Evolutionary conservation across 106 monocot genomes (phyloP).

Genomic region (Dendrobium nobile): DNA sequence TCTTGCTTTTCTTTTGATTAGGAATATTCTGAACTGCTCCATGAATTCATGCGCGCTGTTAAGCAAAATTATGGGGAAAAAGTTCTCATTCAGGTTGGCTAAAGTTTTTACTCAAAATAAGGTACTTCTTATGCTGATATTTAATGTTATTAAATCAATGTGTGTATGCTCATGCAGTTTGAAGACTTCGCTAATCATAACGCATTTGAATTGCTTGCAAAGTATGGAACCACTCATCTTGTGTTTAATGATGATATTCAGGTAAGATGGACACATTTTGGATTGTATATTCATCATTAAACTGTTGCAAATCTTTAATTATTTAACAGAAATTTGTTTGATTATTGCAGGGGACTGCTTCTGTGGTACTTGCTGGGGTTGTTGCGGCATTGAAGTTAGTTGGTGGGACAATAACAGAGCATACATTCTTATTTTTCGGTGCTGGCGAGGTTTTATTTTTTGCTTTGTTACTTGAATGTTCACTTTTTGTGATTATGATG

Average conservation of each 20-base stretch:
- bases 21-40: conserved; percentile 26
- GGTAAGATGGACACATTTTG: conserved; percentile 1
- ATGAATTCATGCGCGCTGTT: conserved; percentile 24
- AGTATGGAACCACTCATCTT: conserved; percentile 17
- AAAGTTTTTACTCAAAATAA: no score
- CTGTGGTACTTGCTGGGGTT: conserved; percentile 26
- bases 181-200: conserved; percentile 31
- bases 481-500: background rate
- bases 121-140: background rate
- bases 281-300: background rate
- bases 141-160: background rate
- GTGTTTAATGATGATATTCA: conserved; percentile 33
- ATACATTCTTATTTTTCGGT: conserved; percentile 28
- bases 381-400: conserved; percentile 25
- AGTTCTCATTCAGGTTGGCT: conserved; percentile 18
- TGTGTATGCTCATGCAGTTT: conserved; percentile 9
- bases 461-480: background rate
- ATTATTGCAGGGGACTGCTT: conserved; percentile 23
- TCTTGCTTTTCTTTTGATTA: background rate
- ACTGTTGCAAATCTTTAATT: background rate
- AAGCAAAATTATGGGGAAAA: conserved; percentile 30
- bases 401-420: conserved; percentile 22
- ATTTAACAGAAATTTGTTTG: background rate
- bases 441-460: conserved; percentile 18
- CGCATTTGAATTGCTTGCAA: conserved; percentile 27